phyloP scores from a whole-genome alignment of 2,329 filamentous ascomycete genomes.

The Fusarium mundagurra region DNA sequence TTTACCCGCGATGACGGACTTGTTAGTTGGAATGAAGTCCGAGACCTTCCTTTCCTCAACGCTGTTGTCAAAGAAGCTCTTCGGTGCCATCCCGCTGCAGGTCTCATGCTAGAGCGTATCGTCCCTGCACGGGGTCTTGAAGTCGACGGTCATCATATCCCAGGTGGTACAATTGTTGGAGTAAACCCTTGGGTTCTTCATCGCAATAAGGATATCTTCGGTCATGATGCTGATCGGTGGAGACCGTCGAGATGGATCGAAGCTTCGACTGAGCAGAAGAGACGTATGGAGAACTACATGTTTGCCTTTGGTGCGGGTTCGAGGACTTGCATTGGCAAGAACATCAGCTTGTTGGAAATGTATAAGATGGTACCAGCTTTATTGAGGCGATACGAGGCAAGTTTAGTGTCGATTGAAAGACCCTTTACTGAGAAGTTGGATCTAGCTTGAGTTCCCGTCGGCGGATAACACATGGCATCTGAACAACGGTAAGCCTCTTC shows the following conservation, averaged over 20 bases:
- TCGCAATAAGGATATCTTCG: conserved; percentile 72
- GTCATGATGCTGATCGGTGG: conserved; percentile 70
- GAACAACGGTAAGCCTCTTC: background rate
- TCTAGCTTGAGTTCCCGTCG: background rate
- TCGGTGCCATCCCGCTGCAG: conserved; percentile 77
- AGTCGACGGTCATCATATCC: conserved; percentile 68
- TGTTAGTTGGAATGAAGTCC: conserved; percentile 74
- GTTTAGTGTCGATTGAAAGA: background rate
- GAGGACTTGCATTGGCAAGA: conserved; percentile 75
- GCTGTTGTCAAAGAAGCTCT: conserved; percentile 82
- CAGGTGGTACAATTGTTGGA: conserved; percentile 76
- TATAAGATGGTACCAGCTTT: conserved; percentile 65
- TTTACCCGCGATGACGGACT: conserved; percentile 62
- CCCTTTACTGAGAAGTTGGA: rapidly evolving
- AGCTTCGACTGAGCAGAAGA: conserved; percentile 53
- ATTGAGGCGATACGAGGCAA: background rate
- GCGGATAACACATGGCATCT: background rate
- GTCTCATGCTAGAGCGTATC: conserved; percentile 76
- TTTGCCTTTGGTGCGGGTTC: conserved; percentile 74
- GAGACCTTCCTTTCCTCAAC: conserved; percentile 77
- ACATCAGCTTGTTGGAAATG: conserved; percentile 69
- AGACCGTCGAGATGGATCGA: conserved; percentile 64
- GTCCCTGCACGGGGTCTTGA: conserved; percentile 71
- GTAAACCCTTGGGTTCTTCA: conserved; percentile 81
- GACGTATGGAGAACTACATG: conserved; percentile 25